Evolutionary conservation across 306 rosid species (phyloP).

Genomic region (Albizia julibrissin): DNA sequence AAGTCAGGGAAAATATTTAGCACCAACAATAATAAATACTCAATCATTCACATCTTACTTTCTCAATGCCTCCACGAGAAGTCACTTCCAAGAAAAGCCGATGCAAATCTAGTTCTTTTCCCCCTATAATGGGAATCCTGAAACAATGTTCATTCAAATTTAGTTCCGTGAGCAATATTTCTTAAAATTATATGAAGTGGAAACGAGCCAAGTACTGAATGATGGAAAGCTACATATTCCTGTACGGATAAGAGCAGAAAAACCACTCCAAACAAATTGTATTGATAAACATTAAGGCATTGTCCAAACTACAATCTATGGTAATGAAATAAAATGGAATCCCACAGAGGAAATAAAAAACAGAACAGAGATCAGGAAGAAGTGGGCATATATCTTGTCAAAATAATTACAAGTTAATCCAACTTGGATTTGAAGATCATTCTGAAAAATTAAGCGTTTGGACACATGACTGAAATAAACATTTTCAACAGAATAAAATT

Average conservation of each 20-base stretch:
- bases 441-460: background rate
- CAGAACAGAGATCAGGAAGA: background rate
- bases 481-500: background rate
- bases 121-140: constrained; percentile 87
- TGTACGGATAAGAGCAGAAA: background rate
- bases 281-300: background rate
- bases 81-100: constrained; percentile 79
- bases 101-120: constrained; percentile 80
- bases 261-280: background rate
- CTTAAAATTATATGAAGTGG: background rate
- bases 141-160: background rate
- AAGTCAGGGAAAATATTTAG: background rate
- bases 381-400: background rate
- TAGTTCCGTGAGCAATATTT: background rate
- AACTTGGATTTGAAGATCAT: background rate
- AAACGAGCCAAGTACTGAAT: background rate
- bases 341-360: background rate
- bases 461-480: background rate
- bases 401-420: background rate
- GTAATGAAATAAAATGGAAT: background rate
- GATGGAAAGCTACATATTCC: background rate
- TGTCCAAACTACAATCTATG: background rate
- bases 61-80: constrained; percentile 76
- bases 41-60: constrained; percentile 51
- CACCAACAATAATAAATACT: background rate